Base-by-base conservation (phyloP, 2,329 filamentous ascomycete species). In the Fusarium goolgardi region DNA sequence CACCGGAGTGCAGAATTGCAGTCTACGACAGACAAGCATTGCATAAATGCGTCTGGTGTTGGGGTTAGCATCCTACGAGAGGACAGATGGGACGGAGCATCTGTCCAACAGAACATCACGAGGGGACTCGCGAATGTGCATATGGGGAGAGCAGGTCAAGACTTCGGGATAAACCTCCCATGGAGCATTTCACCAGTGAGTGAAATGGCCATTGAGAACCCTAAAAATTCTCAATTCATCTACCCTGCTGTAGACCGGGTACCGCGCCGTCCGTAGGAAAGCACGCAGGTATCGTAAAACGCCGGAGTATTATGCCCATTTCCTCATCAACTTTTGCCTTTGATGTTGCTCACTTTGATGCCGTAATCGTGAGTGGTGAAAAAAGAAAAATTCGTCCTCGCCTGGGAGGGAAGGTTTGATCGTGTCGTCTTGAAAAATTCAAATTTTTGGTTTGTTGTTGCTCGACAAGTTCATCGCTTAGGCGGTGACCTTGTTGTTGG, bases 81-180 rank as follows among this genome's bases (percentile, higher is more conserved):
- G 35, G 23, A 51, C 55, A 54, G 40, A 57, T 55, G 57, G 31
- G 37, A 32, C 11, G 40, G 23, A 41, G 52, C 60, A 52, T 47
- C 56, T 63, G 50, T 60, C 51, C 60, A 20, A 39, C 60, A 59
- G 18, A 54, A 62, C 54, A 57, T 65, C 64, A 71, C 60, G 60
- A 68, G 51, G 44, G 27, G 20, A 46, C 45, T 68, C 63, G 67
- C 63, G 52, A 18, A 55, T 71, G 49, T 61, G 68, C 55, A 65
- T 63, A 51, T 55, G 50, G 62, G 57, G 56, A 69, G 61, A 72
- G 72, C 68, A 72, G 62, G 66, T 63, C 62, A 73, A 65, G 80
- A 82, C 88, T 91, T 90, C 88, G 88, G 89, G 88, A 91, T 80
- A 79, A 79, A 87, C 87, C 89, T 91, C 90, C 88, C 88, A 90